Conservation (phyloP, 2,329 filamentous ascomycete genomes). For the Curvularia spicifera region DNA sequence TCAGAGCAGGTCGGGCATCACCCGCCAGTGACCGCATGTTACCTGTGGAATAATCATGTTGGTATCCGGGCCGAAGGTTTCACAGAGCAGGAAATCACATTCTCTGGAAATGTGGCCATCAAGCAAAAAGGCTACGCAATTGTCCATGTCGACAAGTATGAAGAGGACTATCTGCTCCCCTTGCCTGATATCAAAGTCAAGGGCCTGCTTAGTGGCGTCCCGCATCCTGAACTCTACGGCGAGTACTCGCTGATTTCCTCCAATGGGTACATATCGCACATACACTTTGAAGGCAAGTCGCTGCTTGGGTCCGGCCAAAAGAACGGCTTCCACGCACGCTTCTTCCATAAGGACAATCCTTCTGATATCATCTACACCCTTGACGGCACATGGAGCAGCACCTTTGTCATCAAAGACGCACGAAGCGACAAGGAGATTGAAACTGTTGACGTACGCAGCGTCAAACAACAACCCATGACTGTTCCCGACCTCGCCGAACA, state of each 20-base stretch:
- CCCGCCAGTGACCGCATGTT: slow-evolving; percentile 56
- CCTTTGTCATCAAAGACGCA: slow-evolving; percentile 48
- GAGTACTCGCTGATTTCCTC: slow-evolving; percentile 52
- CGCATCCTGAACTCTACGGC: slow-evolving; percentile 54
- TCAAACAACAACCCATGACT: slow-evolving; percentile 28
- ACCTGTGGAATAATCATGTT: slow-evolving; percentile 54
- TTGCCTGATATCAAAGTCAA: slow-evolving; percentile 56
- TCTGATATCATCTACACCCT: slow-evolving; percentile 47
- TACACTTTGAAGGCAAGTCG: slow-evolving; percentile 54
- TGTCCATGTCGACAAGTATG: slow-evolving; percentile 52
- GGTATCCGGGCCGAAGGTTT: slow-evolving; percentile 55
- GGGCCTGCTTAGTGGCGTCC: slow-evolving; percentile 52
- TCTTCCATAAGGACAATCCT: slow-evolving; percentile 47
- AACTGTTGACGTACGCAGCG: slow-evolving; percentile 40
- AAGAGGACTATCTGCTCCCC: slow-evolving; percentile 55
- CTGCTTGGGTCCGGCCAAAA: slow-evolving; percentile 51
- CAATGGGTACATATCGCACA: slow-evolving; percentile 50
- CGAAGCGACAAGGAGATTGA: slow-evolving; percentile 46
- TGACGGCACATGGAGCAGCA: slow-evolving; percentile 53
- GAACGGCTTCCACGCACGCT: slow-evolving; percentile 50
- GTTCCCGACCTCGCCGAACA: slow-evolving; percentile 46
- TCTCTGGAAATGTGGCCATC: slow-evolving; percentile 54
- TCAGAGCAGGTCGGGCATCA: slow-evolving; percentile 57
- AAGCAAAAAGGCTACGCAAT: slow-evolving; percentile 57
- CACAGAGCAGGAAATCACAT: slow-evolving; percentile 56